Evolutionary conservation across 2,329 filamentous ascomycete species (phyloP).

Genomic region (Bipolaris bicolor): DNA sequence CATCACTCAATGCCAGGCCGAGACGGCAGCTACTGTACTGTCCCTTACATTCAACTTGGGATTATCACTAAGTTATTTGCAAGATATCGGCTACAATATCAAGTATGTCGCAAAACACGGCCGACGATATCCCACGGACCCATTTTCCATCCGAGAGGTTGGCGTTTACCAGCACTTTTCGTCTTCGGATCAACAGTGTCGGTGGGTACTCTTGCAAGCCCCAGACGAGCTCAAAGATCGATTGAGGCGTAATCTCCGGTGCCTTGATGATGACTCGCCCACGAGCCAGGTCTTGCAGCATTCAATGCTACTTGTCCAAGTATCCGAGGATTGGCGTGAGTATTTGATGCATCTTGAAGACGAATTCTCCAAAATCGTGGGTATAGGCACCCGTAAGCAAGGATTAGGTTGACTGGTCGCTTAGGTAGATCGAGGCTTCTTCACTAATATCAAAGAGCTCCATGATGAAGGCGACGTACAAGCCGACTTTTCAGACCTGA

Average conservation of each 20-base stretch:
- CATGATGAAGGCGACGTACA: slow-evolving; percentile 9
- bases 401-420: not conserved
- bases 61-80: not conserved
- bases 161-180: slow-evolving; percentile 17
- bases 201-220: slow-evolving; percentile 17
- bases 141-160: slow-evolving; percentile 18
- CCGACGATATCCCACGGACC: slow-evolving; percentile 15
- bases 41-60: not conserved
- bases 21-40: slow-evolving; percentile 3
- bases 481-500: slow-evolving; percentile 18
- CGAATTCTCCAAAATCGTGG: slow-evolving; percentile 11
- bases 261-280: not conserved
- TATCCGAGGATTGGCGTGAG: slow-evolving; percentile 17
- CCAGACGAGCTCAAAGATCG: slow-evolving; percentile 14
- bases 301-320: slow-evolving; percentile 8
- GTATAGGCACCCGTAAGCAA: not conserved
- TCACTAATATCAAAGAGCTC: slow-evolving; percentile 15
- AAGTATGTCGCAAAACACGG: slow-evolving; percentile 22
- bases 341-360: slow-evolving; percentile 18
- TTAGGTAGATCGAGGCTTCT: slow-evolving; percentile 20
- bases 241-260: slow-evolving; percentile 1
- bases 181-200: not conserved
- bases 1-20: no score
- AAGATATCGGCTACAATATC: slow-evolving; percentile 19
- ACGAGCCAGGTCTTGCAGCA: slow-evolving; percentile 10